Evolutionary conservation across 768 basidiomycete species (phyloP), one percentile per base, ranked within the genome.

Genomic region (Leccinum truebloodii): DNA sequence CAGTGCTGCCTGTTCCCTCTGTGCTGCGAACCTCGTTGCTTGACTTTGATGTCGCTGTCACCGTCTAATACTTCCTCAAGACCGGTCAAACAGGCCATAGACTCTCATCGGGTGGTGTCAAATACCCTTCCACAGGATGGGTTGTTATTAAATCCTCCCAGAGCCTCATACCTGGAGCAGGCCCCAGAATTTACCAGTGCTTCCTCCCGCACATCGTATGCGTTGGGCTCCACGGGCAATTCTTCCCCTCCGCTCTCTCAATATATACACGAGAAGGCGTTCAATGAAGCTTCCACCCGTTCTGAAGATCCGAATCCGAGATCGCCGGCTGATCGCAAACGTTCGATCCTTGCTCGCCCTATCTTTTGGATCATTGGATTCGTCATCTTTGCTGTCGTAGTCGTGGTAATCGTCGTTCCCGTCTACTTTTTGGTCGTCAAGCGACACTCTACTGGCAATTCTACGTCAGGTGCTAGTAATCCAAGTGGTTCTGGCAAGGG

Each of bases 341-440:
- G 62, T 55, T 52, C 64, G n/a, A 28, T 66, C 51, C 5, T 68
- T 50, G 20, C 30, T 32, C 65, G 73, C 2, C 73, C 58, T 32
- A 24, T 68, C 44, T 67, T 71, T 41, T 76, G 73, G 71, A 24
- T 73, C 16, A 58, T 75, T 44, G 68, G 65, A 34, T 51, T 77
- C 12, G 62, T 69, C 50, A 65, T 71, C 39, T 60, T 79, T 32
- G n/a, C 58, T 16, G 54, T 77, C 28, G 69, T 78, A 28, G 63
- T 76, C 28, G 67, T 73, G 14, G 77, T 77, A 32, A 74, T 83
- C 52, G 71, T 80, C 13, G 65, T 86, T 7, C 83, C 79, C 0
- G 73, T 81, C 55, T 74, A 75, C 54, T 71, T 75, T 52, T 26
- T 73, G 10, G 67, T 69, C 20, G 64, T 75, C 12, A 73, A 71